Evolutionary conservation across 208 protist genomes (phyloP), one percentile per base, ranked within the genome.

Genomic region (Lotmaria passim): DNA sequence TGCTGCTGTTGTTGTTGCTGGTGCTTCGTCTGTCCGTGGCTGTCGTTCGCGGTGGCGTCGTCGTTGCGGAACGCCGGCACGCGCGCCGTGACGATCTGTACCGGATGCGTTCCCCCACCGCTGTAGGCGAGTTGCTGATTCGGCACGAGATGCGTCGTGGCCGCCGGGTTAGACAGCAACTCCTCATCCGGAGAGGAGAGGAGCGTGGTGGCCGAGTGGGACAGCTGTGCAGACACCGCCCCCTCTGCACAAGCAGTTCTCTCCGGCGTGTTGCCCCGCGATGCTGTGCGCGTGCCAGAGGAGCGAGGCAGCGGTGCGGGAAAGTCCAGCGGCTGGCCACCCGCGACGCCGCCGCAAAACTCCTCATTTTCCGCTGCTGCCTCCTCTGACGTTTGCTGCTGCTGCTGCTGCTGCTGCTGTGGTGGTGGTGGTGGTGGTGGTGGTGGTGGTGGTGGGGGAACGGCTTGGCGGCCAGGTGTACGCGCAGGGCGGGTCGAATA

Each of bases 21-120:
- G 21, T 10, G 48, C 3, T 0, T 7, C 1, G 30, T 53, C 15
- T 46, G 43, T 0, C 21, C 39, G 44, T 17, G 6, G 28, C 50
- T 33, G 39, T 56, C 62, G 33, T 44, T 7, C 38, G 53, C 21
- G 28, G 48, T 33, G 39, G 64, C 33, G 55, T 81, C 64, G 26
- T 77, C 64, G 76, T 81, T 71, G 58, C 68, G 57, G 62, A 81
- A 64, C 17, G 76, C 44, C 15, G 64, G 57, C 55, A 74, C 39
- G 24, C 65, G 52, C 15, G 67, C 61, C 4, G 52, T 66, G 48
- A 72, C 44, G 41, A 77, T 48, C 36, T 77, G 71, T 28, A 71
- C 71, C 23, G 55, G 30, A 41, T 77, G 63, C 17, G 71, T 69
- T 26, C 63, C 71, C 8, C 63, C 63, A 5, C 63, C 71, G 58